Percentiles rank a stretch among this genome's conserved stretches.
Conservation (phyloP, 2,329 filamentous ascomycete species). For the Fusarium marasasianum region DNA sequence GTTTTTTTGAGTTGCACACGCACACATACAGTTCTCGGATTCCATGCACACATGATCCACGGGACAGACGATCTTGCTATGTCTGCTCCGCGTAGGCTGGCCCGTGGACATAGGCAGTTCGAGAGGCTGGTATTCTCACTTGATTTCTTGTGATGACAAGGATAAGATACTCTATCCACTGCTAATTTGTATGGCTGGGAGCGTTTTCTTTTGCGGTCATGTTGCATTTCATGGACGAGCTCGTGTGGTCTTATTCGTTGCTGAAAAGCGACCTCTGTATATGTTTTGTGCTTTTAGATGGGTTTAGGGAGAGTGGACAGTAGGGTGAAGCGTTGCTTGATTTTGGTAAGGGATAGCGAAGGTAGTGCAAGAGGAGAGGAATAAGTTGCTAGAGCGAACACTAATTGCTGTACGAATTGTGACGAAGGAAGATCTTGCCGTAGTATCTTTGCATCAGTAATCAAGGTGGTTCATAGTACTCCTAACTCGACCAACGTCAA, state of each 20-base stretch:
- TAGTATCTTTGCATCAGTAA: neutral
- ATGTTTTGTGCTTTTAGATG: conserved; percentile 35
- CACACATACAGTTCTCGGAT: conserved; percentile 28
- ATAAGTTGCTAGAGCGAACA: conserved; percentile 24
- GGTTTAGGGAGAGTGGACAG: neutral
- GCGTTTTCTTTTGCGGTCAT: conserved; percentile 20
- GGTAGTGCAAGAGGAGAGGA: conserved; percentile 9
- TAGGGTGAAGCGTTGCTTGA: conserved; percentile 16
- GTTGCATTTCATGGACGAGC: conserved; percentile 31
- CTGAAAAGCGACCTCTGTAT: conserved; percentile 33
- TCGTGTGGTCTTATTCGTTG: conserved; percentile 29
- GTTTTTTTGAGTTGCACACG: conserved; percentile 42
- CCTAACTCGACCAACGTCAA: neutral
- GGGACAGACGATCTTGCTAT: conserved; percentile 30
- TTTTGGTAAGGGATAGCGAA: conserved; percentile 8
- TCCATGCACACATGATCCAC: conserved; percentile 35
- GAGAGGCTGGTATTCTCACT: conserved; percentile 27
- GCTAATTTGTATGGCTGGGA: conserved; percentile 33
- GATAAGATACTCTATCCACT: conserved; percentile 25
- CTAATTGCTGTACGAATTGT: conserved; percentile 23
- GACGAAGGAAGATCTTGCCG: neutral
- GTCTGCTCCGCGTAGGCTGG: conserved; percentile 38
- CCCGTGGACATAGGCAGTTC: conserved; percentile 32
- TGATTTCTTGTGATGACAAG: conserved; percentile 33
- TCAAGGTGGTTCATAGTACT: neutral